Percentiles rank a stretch among this genome's conserved stretches.
Conservation (phyloP, 768 basidiomycete species). For the Termitomyces bulborhizus region DNA sequence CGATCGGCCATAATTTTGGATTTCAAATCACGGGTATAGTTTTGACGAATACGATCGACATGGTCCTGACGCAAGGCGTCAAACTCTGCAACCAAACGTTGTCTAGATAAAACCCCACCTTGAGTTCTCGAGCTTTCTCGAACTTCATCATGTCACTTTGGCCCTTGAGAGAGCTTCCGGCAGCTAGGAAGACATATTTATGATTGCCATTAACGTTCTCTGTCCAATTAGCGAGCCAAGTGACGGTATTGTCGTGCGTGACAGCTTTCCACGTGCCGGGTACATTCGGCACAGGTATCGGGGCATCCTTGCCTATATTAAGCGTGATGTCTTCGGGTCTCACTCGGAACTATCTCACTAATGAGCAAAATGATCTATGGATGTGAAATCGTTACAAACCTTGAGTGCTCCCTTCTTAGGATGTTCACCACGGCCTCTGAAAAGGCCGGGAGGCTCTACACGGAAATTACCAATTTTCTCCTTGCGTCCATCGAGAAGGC, state of each 20-base stretch:
- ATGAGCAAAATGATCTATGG: constrained; percentile 1
- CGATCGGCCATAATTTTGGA: constrained; percentile 92
- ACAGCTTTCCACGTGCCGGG: constrained; percentile 89
- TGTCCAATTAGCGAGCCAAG: constrained; percentile 98
- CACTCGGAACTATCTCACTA: constrained; percentile 61
- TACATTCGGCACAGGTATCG: constrained; percentile 82
- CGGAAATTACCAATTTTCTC: constrained; percentile 99
- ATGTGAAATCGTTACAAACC: constrained; percentile 35
- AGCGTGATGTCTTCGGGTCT: constrained; percentile 93
- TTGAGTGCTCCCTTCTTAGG: constrained; percentile 96
- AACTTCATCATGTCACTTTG: constrained; percentile 98
- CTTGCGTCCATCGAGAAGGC: constrained; percentile 91
- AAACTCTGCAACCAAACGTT: neutral
- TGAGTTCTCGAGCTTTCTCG: constrained; percentile 94
- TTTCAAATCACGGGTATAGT: constrained; percentile 80
- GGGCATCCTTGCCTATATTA: constrained; percentile 78
- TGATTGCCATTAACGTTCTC: constrained; percentile 95
- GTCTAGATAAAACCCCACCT: constrained; percentile 42
- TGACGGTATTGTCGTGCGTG: constrained; percentile 91
- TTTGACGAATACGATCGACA: constrained; percentile 85
- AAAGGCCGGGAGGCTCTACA: constrained; percentile 97
- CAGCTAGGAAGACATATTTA: constrained; percentile 97
- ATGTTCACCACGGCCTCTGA: constrained; percentile 96
- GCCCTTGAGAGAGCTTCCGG: constrained; percentile 96
- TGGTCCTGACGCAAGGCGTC: constrained; percentile 52